Conservation (phyloP, 75 land plant genomes). For the Azolla pinnata region DNA sequence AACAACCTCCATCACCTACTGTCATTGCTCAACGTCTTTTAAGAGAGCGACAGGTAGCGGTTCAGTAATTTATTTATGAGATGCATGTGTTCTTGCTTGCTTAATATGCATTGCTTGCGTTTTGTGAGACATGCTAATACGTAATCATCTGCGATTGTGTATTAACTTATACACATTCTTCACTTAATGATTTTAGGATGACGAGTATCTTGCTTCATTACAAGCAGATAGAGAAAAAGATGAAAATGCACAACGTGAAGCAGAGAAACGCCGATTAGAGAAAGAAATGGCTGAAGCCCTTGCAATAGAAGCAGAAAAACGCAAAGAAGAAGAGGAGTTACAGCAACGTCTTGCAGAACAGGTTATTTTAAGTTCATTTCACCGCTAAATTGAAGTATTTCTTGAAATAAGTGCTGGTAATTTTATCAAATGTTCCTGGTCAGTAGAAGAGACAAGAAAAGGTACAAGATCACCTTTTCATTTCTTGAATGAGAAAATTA, state of each 20-base stretch:
- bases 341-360: slow-evolving; percentile 51
- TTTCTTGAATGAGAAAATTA: neutral
- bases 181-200: slow-evolving; percentile 69
- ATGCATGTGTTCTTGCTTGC: neutral
- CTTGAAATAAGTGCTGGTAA: neutral
- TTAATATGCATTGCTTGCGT: no score
- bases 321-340: slow-evolving; percentile 42
- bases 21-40: slow-evolving; percentile 64
- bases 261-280: slow-evolving; percentile 38
- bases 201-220: slow-evolving; percentile 75
- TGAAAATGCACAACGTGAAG: slow-evolving; percentile 45
- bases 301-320: slow-evolving; percentile 42
- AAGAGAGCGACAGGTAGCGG: slow-evolving; percentile 75
- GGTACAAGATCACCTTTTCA: no score
- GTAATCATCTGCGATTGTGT: no score
- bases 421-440: neutral
- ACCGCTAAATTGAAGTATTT: neutral
- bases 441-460: no score
- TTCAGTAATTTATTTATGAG: neutral
- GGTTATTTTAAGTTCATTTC: slow-evolving; percentile 22
- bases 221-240: slow-evolving; percentile 88
- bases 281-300: slow-evolving; percentile 48
- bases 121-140: no score
- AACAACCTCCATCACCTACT: slow-evolving; percentile 69
- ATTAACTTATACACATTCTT: no score